A percentile compares a stretch with the other conserved stretches of the same genome.
Evolutionary conservation across 202 grass and related monocot genomes (phyloP).

Genomic region (Zizania palustris): DNA sequence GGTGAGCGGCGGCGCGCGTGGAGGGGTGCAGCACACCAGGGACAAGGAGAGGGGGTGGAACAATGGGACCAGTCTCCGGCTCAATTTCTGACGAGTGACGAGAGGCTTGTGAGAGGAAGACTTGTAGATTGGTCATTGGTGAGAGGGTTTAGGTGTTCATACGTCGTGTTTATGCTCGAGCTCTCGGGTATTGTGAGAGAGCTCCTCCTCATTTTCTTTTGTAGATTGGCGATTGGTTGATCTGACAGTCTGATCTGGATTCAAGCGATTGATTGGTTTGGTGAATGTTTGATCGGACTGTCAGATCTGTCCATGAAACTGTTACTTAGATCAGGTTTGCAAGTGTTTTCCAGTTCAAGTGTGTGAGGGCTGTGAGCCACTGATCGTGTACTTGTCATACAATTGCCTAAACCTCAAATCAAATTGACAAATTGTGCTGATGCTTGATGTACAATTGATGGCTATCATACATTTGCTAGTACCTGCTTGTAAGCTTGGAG

Average conservation of each 20-base stretch:
- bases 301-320: not conserved
- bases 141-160: conserved; percentile 22
- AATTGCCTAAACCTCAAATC: no score
- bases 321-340: not conserved
- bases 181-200: conserved; percentile 43
- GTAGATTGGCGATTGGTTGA: conserved; percentile 18
- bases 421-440: no score
- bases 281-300: no score
- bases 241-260: conserved; percentile 5
- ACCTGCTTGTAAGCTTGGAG: not conserved
- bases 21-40: conserved; percentile 44
- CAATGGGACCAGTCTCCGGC: conserved; percentile 38
- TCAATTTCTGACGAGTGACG: not conserved
- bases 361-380: no score
- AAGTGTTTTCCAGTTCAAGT: not conserved
- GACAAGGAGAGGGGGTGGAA: conserved; percentile 83
- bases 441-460: no score
- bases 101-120: no score
- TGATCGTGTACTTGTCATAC: no score
- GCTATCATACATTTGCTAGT: no score
- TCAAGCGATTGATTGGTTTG: no score
- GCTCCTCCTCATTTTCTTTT: conserved; percentile 25
- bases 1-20: not conserved
- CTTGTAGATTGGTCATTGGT: no score
- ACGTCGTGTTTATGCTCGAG: not conserved